phyloP scores from a whole-genome alignment of 768 basidiomycete species.

The Lactarius quietus region DNA sequence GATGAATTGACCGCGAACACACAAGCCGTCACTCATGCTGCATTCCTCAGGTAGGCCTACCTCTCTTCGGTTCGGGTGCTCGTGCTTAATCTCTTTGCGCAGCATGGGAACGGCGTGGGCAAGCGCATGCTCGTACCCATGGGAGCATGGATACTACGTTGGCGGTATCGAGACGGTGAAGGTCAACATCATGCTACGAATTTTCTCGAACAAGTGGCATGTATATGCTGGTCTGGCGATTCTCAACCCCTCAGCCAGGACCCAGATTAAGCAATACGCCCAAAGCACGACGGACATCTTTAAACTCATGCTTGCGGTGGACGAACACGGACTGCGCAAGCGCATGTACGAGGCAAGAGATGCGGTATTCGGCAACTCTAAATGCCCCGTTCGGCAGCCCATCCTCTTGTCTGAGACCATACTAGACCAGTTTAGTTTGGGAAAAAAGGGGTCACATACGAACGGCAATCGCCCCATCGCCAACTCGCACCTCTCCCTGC shows the following conservation, averaged over 20 bases:
- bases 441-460: slow-evolving; percentile 34
- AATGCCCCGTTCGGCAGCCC: slow-evolving; percentile 41
- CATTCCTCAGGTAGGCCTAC: slow-evolving; percentile 76
- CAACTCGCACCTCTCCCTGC: slow-evolving; percentile 89
- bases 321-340: slow-evolving; percentile 52
- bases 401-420: slow-evolving; percentile 83
- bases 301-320: slow-evolving; percentile 84
- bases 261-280: slow-evolving; percentile 91
- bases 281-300: slow-evolving; percentile 83
- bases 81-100: slow-evolving; percentile 1
- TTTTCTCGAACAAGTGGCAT: slow-evolving; percentile 98
- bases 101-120: slow-evolving; percentile 99
- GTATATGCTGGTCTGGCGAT: slow-evolving; percentile 99
- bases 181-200: slow-evolving; percentile 93
- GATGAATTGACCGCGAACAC: slow-evolving; percentile 97
- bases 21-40: slow-evolving; percentile 97
- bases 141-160: slow-evolving; percentile 94
- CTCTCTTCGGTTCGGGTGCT: neutral
- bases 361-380: slow-evolving; percentile 62
- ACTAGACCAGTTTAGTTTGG: slow-evolving; percentile 87
- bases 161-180: slow-evolving; percentile 98
- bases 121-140: slow-evolving; percentile 73
- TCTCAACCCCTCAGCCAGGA: slow-evolving; percentile 84
- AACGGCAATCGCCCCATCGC: slow-evolving; percentile 39
- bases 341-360: slow-evolving; percentile 73